Evolutionary conservation across 352 stramenopile species (phyloP), one percentile per base, ranked within the genome.

Genomic region (Blastocystis hominis): DNA sequence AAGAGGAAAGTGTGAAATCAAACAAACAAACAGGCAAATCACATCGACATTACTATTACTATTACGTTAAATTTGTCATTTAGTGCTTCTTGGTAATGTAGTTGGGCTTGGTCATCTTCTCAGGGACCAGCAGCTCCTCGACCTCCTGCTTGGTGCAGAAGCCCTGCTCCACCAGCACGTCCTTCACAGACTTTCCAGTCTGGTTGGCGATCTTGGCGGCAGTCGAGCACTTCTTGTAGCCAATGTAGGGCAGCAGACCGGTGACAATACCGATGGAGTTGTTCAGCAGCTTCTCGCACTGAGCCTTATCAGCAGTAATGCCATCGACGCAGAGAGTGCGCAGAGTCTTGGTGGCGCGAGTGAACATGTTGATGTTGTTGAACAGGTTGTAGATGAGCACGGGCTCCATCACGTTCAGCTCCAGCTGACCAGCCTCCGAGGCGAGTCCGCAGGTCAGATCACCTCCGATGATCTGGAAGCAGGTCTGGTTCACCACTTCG

Each of bases 81-180:
- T n/a, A n/a, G n/a, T n/a, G n/a, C 10, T 84, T 20, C 54, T 79
- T 79, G 59, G 72, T 70, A 13, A 84, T 84, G 59, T 84, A 84
- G 59, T 84, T 84, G 46, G 72, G 72, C 59, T 84, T 84, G 36
- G 72, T 84, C 72, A 84, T 84, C 72, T 84, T 84, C 59, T 84
- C 72, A 62, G 72, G 72, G 34, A 84, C 72, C 3, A 84, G 72
- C 0, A 84, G 72, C 34, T 84, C 72, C 20, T 84, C 59, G 54
- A 84, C 72, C 59, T 84, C 72, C 59, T 84, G 72, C 54, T 66
- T 66, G 59, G 72, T 84, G 46, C 54, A 70, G 59, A 54, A 84
- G 34, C 72, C 72, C 34, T 63, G 72, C 59, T 84, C 72, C 38
- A 84, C 72, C 17, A 84, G 72, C 20, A 84, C 72, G 42, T 66